Conservation (phyloP, 352 stramenopile genomes). For the Achlya hypogyna region DNA sequence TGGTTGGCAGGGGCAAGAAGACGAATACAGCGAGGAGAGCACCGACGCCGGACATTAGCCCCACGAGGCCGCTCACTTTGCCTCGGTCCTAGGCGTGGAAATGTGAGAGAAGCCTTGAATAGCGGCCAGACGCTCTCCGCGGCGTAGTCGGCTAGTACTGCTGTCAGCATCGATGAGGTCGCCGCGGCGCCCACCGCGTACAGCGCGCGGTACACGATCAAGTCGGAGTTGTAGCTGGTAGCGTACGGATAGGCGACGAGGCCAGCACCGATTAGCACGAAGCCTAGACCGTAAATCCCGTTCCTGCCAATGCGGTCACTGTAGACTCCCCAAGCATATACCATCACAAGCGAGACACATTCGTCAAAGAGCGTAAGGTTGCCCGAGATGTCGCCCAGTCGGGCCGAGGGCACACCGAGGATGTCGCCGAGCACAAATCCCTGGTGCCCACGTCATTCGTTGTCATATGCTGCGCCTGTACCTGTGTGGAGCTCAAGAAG, state of each 20-base stretch:
- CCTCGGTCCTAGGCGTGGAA: background rate
- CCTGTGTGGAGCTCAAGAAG: constrained; percentile 10
- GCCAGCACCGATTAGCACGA: constrained; percentile 5
- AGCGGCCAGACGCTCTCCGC: background rate
- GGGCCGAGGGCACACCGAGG: background rate
- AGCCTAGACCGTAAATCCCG: constrained; percentile 5
- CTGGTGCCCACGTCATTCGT: background rate
- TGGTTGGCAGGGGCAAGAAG: constrained; percentile 8
- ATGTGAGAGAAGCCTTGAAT: too few species aligned
- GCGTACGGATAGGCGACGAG: constrained; percentile 6
- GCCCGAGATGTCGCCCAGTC: constrained; percentile 13
- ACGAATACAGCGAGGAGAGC: constrained; percentile 13
- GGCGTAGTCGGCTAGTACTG: constrained; percentile 13
- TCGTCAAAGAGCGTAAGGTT: constrained; percentile 19
- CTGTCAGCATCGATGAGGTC: constrained; percentile 14
- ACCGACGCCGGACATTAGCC: constrained; percentile 13
- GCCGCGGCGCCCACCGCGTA: background rate
- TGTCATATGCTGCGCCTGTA: background rate
- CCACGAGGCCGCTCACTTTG: constrained; percentile 14
- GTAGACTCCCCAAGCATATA: constrained; percentile 4
- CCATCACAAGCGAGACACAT: constrained; percentile 11
- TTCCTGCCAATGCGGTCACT: constrained; percentile 2
- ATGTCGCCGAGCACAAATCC: constrained; percentile 12
- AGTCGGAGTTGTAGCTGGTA: background rate
- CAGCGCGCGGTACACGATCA: constrained; percentile 6